Percentiles rank a stretch among this genome's conserved stretches.
Evolutionary conservation across 495 filamentous ascomycete species (phyloP).

Genomic region (Daldinia loculata): DNA sequence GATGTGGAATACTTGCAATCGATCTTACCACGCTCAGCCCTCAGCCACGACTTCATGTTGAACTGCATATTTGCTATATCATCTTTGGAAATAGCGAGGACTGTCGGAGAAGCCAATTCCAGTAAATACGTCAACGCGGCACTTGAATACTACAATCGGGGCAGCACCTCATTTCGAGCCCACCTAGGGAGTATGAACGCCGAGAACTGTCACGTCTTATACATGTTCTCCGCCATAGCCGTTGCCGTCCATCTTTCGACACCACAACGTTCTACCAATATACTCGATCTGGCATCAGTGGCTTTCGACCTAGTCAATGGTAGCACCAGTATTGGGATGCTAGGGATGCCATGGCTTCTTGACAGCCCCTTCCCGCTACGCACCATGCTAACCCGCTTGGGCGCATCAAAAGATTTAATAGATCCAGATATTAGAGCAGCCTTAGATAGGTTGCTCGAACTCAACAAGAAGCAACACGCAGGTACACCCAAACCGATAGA

Average conservation of each 20-base stretch:
- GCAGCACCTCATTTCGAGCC: slow-evolving; percentile 45
- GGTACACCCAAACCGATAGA: slow-evolving; percentile 10
- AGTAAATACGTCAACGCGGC: slow-evolving; percentile 42
- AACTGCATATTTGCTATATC: slow-evolving; percentile 48
- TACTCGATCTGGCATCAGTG: slow-evolving; percentile 35
- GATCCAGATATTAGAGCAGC: slow-evolving; percentile 32
- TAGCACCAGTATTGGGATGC: slow-evolving; percentile 36
- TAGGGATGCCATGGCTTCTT: slow-evolving; percentile 42
- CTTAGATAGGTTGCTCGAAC: slow-evolving; percentile 29
- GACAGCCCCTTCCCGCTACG: slow-evolving; percentile 42
- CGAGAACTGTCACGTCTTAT: slow-evolving; percentile 42
- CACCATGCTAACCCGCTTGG: slow-evolving; percentile 30
- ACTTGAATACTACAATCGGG: slow-evolving; percentile 46
- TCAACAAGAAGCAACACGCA: slow-evolving; percentile 36
- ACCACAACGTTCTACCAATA: slow-evolving; percentile 29
- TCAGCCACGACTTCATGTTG: slow-evolving; percentile 45
- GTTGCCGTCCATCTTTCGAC: slow-evolving; percentile 45
- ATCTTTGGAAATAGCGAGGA: slow-evolving; percentile 44
- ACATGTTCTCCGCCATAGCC: slow-evolving; percentile 48
- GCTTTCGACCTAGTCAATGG: slow-evolving; percentile 47
- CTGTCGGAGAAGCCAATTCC: slow-evolving; percentile 23
- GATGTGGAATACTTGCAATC: slow-evolving; percentile 44
- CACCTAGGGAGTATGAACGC: slow-evolving; percentile 41
- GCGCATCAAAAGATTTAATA: slow-evolving; percentile 35
- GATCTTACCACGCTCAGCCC: slow-evolving; percentile 39